A percentile compares a stretch with the other conserved stretches of the same genome.
phyloP scores from a whole-genome alignment of 1,284 basidiomycete species.

The Ceratobasidium sp. region DNA sequence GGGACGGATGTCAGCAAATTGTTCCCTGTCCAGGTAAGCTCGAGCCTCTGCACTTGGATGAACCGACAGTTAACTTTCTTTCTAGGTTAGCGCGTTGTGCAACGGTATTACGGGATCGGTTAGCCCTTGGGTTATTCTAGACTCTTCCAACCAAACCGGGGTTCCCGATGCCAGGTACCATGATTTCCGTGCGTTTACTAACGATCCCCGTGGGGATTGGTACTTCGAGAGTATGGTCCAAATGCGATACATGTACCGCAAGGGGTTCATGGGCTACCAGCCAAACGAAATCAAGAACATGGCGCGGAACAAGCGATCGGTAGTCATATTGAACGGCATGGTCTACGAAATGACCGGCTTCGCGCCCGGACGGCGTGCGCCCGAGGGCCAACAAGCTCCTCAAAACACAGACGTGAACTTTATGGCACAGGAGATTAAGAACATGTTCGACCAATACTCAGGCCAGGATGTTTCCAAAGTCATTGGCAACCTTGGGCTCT shows the following conservation, averaged over 20 bases:
- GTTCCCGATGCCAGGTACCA: constrained; percentile 79
- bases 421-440: constrained; percentile 78
- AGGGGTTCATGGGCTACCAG: constrained; percentile 91
- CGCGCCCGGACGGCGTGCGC: constrained; percentile 66
- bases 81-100: constrained; percentile 91
- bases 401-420: constrained; percentile 72
- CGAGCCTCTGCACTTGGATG: too few species aligned
- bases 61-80: neutral
- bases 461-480: constrained; percentile 88
- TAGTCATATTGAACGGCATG: constrained; percentile 85
- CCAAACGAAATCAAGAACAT: constrained; percentile 79
- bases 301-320: constrained; percentile 70
- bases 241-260: constrained; percentile 88
- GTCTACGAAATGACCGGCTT: constrained; percentile 88
- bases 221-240: constrained; percentile 92
- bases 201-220: constrained; percentile 96
- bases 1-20: constrained; percentile 80
- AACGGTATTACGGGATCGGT: constrained; percentile 84
- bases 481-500: constrained; percentile 75
- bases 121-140: constrained; percentile 85
- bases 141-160: constrained; percentile 84
- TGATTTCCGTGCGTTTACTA: constrained; percentile 90
- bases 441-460: constrained; percentile 84
- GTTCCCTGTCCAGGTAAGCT: constrained; percentile 90
- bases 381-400: constrained; percentile 71